Evolutionary conservation across 2,329 filamentous ascomycete genomes (phyloP).

Genomic region (Fusarium nelsonii): DNA sequence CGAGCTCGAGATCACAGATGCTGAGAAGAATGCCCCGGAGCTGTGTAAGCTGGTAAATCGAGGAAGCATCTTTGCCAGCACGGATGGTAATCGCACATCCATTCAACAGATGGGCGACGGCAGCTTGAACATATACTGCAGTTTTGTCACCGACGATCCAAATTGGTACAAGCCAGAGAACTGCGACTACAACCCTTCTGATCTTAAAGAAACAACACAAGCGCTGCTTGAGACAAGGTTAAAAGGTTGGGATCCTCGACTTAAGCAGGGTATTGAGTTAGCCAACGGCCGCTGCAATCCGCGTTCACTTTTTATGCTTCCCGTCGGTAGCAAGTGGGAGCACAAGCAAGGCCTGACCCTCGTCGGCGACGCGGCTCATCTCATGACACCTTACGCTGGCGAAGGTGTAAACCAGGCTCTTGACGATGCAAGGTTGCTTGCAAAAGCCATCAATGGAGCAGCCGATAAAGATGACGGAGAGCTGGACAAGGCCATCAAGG

Average conservation of each 20-base stretch:
- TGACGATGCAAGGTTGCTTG: slow-evolving; percentile 65
- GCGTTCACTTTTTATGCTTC: slow-evolving; percentile 65
- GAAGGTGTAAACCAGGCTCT: slow-evolving; percentile 71
- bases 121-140: slow-evolving; percentile 57
- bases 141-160: slow-evolving; percentile 54
- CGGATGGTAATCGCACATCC: slow-evolving; percentile 57
- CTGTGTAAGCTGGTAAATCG: slow-evolving; percentile 60
- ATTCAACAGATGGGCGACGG: slow-evolving; percentile 62
- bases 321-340: slow-evolving; percentile 62
- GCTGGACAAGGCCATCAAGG: slow-evolving; percentile 52
- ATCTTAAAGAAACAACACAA: slow-evolving; percentile 55
- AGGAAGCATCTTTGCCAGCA: slow-evolving; percentile 60
- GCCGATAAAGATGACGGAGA: slow-evolving; percentile 39
- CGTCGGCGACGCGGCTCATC: slow-evolving; percentile 70
- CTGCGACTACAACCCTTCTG: slow-evolving; percentile 59
- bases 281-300: slow-evolving; percentile 56
- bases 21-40: slow-evolving; percentile 57
- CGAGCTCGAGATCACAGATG: slow-evolving; percentile 57
- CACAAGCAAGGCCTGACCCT: slow-evolving; percentile 63
- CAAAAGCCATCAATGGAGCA: slow-evolving; percentile 55
- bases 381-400: slow-evolving; percentile 70
- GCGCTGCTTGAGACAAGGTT: slow-evolving; percentile 53
- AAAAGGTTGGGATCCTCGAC: slow-evolving; percentile 57
- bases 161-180: slow-evolving; percentile 54
- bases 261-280: slow-evolving; percentile 58